Base-by-base conservation (phyloP, 1,139 yeast species). In the Hanseniaspora sp. region DNA sequence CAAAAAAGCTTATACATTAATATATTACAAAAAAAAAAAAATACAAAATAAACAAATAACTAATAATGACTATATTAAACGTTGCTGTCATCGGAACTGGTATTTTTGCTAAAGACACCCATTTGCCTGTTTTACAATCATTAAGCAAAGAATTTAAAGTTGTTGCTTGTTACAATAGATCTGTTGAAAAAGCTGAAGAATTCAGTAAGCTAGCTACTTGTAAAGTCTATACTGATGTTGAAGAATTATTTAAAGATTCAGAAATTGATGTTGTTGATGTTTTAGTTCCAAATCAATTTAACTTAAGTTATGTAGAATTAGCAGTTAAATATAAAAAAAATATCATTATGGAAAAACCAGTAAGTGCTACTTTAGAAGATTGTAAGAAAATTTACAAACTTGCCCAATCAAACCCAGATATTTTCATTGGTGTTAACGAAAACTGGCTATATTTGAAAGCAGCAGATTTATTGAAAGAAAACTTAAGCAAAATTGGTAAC, bases 11-110 rank as follows among this genome's bases (percentile, higher is more conserved):
- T 35, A 4, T 11, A 30, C 7, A 40, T 33, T 12, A 31, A 48
- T 17, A 46, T 11, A 38, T n/a, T n/a, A n/a, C n/a, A n/a, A n/a
- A n/a, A n/a, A n/a, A n/a, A n/a, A n/a, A n/a, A n/a, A n/a, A n/a
- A n/a, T n/a, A n/a, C n/a, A n/a, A n/a, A n/a, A n/a, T n/a, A n/a
- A n/a, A n/a, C n/a, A n/a, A n/a, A n/a, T n/a, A 18, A 46, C 29
- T n/a, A 30, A 46, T 28, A 30, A 54, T 54, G 56, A 34, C 56
- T 15, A 30, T 41, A 52, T 66, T 80, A 56, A 82, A 78, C 64
- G 76, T 86, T 54, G 96, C 94, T 55, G 71, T 87, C 55, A 79
- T 87, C 55, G 96, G 96, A 58, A 88, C 96, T 1, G 96, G 96
- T 59, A 86, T 90, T 64, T 90, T 88, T 65, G 96, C 97, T 58